Percentiles rank a stretch among this genome's conserved stretches.
Conservation (phyloP, 768 basidiomycete genomes). For the Lactifluus subvellereus region DNA sequence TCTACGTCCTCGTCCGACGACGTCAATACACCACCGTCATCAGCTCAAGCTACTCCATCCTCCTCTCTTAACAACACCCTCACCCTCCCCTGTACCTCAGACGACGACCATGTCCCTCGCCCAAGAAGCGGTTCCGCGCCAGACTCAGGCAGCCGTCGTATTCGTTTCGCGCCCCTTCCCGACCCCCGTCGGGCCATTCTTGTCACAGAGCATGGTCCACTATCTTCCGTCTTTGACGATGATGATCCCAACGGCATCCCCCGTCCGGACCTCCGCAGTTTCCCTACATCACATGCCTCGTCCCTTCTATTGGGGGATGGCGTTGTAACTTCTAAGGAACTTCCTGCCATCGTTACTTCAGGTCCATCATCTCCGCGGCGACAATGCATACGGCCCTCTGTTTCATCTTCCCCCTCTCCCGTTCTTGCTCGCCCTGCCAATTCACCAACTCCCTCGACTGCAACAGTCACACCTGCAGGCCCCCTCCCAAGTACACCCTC, state of each 20-base stretch:
- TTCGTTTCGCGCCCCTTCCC: constrained; percentile 84
- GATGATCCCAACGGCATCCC: constrained; percentile 26
- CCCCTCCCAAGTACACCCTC: constrained; percentile 6
- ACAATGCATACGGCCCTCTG: background rate
- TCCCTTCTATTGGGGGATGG: constrained; percentile 22
- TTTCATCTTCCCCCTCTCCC: constrained; percentile 5
- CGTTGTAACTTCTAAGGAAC: constrained; percentile 1
- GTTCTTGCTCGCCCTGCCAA: constrained; percentile 1
- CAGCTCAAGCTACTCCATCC: constrained; percentile 5
- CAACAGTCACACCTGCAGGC: constrained; percentile 13
- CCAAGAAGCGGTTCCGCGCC: constrained; percentile 2
- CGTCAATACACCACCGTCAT: constrained; percentile 12
- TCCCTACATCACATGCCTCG: constrained; percentile 10
- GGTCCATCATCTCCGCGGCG: background rate
- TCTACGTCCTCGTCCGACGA: constrained; percentile 19
- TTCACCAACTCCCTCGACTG: constrained; percentile 14
- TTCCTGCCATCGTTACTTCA: background rate
- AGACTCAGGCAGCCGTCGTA: constrained; percentile 33
- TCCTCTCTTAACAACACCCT: constrained; percentile 2
- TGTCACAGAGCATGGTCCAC: constrained; percentile 38
- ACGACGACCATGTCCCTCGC: constrained; percentile 6
- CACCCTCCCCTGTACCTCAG: constrained; percentile 11
- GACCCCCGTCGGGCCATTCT: constrained; percentile 55
- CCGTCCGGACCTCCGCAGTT: constrained; percentile 25
- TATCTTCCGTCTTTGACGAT: constrained; percentile 30